Percentiles rank a stretch among this genome's conserved stretches.
phyloP scores from a whole-genome alignment of 495 filamentous ascomycete genomes.

The Rostrohypoxylon terebratum region DNA sequence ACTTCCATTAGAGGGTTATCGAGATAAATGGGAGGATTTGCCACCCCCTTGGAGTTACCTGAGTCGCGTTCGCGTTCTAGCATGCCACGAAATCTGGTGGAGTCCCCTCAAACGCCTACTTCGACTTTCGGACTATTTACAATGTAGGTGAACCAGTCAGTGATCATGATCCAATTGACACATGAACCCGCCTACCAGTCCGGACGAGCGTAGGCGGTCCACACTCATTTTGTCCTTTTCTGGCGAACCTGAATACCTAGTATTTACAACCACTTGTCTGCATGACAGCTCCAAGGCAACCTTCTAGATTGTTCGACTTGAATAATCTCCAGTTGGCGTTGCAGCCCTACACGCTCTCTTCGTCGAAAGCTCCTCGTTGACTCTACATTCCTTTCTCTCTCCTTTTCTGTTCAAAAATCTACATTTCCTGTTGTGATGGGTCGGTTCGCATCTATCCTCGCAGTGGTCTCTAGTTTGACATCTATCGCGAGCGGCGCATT shows the following conservation, averaged over 20 bases:
- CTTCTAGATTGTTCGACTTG: neutral
- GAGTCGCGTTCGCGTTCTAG: constrained; percentile 23
- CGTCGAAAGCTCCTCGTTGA: neutral
- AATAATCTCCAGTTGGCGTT: neutral
- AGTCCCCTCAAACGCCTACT: constrained; percentile 1
- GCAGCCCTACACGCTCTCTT: neutral
- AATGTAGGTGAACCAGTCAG: constrained; percentile 7
- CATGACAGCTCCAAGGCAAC: neutral
- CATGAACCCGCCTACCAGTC: neutral
- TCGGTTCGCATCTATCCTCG: constrained; percentile 18
- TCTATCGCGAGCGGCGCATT: constrained; percentile 35
- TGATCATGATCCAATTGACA: constrained; percentile 25
- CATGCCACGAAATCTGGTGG: constrained; percentile 10
- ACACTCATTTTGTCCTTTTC: constrained; percentile 1
- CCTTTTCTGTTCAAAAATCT: neutral
- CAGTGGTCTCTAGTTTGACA: constrained; percentile 10
- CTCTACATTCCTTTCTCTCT: neutral
- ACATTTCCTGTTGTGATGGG: constrained; percentile 8
- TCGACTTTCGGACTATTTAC: constrained; percentile 10
- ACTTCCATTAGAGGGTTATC: constrained; percentile 4
- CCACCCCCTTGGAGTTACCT: constrained; percentile 14
- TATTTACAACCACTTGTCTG: constrained; percentile 18
- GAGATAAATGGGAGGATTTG: constrained; percentile 6
- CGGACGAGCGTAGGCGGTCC: constrained; percentile 6
- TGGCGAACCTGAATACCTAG: neutral